phyloP scores from a whole-genome alignment of 345 rosid species.

The Eucalyptus polyanthemos region DNA sequence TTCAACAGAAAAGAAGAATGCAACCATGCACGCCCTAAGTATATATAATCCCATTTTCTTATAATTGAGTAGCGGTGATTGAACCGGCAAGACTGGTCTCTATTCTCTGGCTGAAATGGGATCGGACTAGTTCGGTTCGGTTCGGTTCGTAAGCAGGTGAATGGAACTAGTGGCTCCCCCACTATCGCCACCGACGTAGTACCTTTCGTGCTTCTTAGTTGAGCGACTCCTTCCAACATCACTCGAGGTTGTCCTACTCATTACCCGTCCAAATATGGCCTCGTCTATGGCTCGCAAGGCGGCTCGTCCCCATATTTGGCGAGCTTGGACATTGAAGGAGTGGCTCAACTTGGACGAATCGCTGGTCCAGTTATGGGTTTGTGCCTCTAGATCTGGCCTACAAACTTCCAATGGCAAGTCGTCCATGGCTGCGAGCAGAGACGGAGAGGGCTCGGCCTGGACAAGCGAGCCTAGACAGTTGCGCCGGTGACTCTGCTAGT shows the following conservation, averaged over 20 bases:
- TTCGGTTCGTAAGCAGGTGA: too few species aligned
- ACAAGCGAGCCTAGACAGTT: neutral
- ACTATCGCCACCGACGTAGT: neutral
- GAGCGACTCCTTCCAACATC: neutral
- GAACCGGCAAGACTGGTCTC: rapidly evolving
- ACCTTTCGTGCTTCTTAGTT: neutral
- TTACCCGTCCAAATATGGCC: neutral
- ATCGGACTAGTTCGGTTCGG: too few species aligned
- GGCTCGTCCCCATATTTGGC: neutral
- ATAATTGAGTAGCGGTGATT: neutral
- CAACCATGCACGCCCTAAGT: too few species aligned
- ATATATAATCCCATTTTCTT: too few species aligned
- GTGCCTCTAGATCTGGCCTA: neutral
- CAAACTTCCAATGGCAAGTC: neutral
- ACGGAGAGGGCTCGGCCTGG: too few species aligned
- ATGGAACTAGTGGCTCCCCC: neutral
- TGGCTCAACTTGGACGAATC: neutral
- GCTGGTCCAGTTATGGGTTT: neutral
- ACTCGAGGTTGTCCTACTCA: neutral
- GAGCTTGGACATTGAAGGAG: neutral
- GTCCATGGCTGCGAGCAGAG: too few species aligned
- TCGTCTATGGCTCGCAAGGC: neutral
- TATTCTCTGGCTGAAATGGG: too few species aligned
- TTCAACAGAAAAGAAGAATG: too few species aligned
- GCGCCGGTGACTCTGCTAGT: neutral